Evolutionary conservation across 495 filamentous ascomycete species (phyloP), one percentile per base, ranked within the genome.

Genomic region (Penicillium argentinense): DNA sequence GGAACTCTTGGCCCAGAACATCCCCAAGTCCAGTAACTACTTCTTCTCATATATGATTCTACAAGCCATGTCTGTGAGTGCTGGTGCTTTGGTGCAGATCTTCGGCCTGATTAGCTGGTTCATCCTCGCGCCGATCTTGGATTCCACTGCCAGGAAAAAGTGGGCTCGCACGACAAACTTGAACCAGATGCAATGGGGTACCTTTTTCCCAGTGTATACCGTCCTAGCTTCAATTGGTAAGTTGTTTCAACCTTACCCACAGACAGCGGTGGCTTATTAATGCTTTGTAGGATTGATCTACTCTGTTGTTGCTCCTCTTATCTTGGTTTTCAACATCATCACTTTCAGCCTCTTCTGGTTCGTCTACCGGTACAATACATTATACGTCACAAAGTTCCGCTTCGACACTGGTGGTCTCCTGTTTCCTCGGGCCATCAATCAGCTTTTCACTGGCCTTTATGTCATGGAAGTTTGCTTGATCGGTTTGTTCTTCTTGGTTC

Each of bases 11-110:
- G 93, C 92, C 2, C 60, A 73, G 22, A 92, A 92, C 53, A 76
- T 98, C 27, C 93, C 93, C 28, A 86, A 84, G 66, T 88, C 91
- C 2, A 85, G 88, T 50, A 95, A 97, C 61, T 97, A 96, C 68
- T 98, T 97, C 73, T 97, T 97, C 73, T 90, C 88, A 4, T 98
- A 98, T 74, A 90, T 98, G 83, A 83, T 97, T 62, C 81, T 98
- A 14, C 95, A 97, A 60, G 89, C 91, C 12, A 77, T 98, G 56
- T 87, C 87, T 47, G 86, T 87, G 55, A 95, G 89, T 67, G 91
- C 92, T 19, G 91, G 89, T 57, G 89, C 89, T 9, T 74, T 98
- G 9, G 75, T 96, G n/a, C 95, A 98, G 57, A 81, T 95, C 38
- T 78, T 79, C 21, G 81, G 79, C 22, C 70, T 96, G 12, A 64